Conservation (phyloP, 2,329 filamentous ascomycete genomes). For the Microdochium bolleyi region DNA sequence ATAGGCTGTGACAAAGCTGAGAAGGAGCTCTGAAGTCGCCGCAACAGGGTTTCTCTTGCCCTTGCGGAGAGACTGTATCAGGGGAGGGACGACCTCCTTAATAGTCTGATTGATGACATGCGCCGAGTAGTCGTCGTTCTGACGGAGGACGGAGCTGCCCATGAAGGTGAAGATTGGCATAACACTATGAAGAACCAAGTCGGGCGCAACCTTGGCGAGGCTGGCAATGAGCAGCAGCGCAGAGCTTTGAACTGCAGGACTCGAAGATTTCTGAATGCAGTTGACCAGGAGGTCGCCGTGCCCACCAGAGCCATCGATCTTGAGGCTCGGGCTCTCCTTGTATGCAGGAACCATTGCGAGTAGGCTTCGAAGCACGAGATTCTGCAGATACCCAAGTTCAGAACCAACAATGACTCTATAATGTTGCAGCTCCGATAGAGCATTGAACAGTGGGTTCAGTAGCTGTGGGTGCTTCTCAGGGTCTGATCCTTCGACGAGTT, state of each 20-base stretch:
- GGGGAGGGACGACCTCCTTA: slow-evolving; percentile 83
- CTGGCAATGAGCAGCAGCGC: slow-evolving; percentile 82
- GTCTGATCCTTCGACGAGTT: slow-evolving; percentile 75
- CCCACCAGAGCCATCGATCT: slow-evolving; percentile 71
- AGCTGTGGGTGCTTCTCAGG: slow-evolving; percentile 70
- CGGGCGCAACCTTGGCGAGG: slow-evolving; percentile 79
- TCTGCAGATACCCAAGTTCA: slow-evolving; percentile 85
- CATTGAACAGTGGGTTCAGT: slow-evolving; percentile 70
- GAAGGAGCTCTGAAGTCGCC: slow-evolving; percentile 80
- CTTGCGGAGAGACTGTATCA: slow-evolving; percentile 77
- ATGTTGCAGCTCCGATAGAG: slow-evolving; percentile 80
- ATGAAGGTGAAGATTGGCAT: slow-evolving; percentile 99
- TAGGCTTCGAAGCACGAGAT: slow-evolving; percentile 73
- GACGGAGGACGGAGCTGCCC: slow-evolving; percentile 81
- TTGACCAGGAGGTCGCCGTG: slow-evolving; percentile 88
- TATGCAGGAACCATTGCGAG: slow-evolving; percentile 76
- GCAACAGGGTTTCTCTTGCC: slow-evolving; percentile 71
- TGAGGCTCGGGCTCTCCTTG: slow-evolving; percentile 50
- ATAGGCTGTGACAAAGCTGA: slow-evolving; percentile 93
- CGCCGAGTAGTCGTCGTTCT: slow-evolving; percentile 94
- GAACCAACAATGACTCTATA: slow-evolving; percentile 75
- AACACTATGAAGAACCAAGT: slow-evolving; percentile 88
- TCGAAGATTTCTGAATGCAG: slow-evolving; percentile 85
- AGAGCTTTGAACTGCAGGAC: slow-evolving; percentile 87
- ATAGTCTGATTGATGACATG: slow-evolving; percentile 95